Evolutionary conservation across 768 basidiomycete genomes (phyloP).

Genomic region (Termitomyces sp.): DNA sequence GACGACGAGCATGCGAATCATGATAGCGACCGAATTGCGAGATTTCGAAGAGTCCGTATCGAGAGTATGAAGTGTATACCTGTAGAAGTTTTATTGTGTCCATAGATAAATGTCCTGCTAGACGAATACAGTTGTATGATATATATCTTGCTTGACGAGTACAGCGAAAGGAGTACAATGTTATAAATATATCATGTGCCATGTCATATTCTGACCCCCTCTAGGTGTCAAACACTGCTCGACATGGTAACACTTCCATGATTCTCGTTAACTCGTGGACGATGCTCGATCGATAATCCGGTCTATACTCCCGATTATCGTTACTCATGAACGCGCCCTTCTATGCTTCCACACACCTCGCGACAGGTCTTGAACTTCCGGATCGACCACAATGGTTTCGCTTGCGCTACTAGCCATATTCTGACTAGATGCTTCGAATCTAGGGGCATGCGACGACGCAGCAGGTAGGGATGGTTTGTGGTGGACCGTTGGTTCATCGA

Average conservation of each 20-base stretch:
- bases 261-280: not conserved
- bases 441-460: not conserved
- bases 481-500: not conserved
- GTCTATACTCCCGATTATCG: not conserved
- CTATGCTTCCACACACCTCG: not conserved
- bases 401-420: not conserved
- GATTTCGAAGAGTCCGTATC: not conserved
- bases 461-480: not conserved
- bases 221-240: not conserved
- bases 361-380: not conserved
- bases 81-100: not conserved
- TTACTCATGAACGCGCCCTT: not conserved
- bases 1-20: constrained; percentile 5
- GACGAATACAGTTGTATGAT: no score
- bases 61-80: not conserved
- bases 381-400: not conserved
- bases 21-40: not conserved
- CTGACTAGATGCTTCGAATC: not conserved
- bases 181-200: no score
- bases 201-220: no score
- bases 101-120: not conserved
- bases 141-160: not conserved
- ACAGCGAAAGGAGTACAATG: no score
- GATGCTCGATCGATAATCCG: not conserved
- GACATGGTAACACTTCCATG: no score